Conservation (phyloP, 1,139 yeast genomes). For the Scheffersomyces illinoinensis region DNA sequence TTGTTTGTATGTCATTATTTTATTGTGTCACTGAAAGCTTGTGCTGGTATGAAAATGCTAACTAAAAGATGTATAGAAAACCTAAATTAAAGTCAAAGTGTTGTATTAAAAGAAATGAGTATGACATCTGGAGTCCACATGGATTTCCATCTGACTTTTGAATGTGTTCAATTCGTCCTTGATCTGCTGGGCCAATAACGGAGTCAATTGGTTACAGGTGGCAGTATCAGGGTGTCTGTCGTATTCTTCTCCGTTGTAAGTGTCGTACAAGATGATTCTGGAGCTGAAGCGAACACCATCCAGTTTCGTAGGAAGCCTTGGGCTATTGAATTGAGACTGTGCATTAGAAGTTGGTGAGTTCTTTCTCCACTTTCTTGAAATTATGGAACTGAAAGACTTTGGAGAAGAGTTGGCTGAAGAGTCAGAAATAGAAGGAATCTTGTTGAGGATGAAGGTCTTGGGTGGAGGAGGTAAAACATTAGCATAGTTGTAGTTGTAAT, state of each 20-base stretch:
- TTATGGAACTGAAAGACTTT: constrained; percentile 32
- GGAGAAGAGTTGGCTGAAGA: constrained; percentile 31
- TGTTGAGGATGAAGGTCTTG: constrained; percentile 25
- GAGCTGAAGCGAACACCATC: constrained; percentile 74
- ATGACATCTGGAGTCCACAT: constrained; percentile 71
- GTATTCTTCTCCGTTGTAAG: constrained; percentile 81
- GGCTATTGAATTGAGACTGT: not conserved
- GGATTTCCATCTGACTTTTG: constrained; percentile 80
- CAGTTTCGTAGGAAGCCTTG: constrained; percentile 3
- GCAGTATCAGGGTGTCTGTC: constrained; percentile 94
- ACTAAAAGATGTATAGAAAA: not conserved
- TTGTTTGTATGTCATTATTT: not conserved
- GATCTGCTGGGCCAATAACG: constrained; percentile 82
- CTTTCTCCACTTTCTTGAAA: constrained; percentile 25
- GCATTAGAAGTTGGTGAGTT: constrained; percentile 13
- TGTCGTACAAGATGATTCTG: constrained; percentile 80
- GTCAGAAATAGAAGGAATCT: constrained; percentile 27
- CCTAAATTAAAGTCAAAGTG: not conserved
- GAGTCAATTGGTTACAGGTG: constrained; percentile 90
- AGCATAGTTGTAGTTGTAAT: not conserved
- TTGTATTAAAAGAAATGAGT: constrained; percentile 72
- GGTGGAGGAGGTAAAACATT: constrained; percentile 11
- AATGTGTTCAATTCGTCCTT: constrained; percentile 81
- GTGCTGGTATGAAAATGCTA: not conserved
- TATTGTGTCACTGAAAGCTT: not conserved